Evolutionary conservation across 345 rosid genomes (phyloP), one percentile per base, ranked within the genome.

Genomic region (Eucalyptus sideroxylon): DNA sequence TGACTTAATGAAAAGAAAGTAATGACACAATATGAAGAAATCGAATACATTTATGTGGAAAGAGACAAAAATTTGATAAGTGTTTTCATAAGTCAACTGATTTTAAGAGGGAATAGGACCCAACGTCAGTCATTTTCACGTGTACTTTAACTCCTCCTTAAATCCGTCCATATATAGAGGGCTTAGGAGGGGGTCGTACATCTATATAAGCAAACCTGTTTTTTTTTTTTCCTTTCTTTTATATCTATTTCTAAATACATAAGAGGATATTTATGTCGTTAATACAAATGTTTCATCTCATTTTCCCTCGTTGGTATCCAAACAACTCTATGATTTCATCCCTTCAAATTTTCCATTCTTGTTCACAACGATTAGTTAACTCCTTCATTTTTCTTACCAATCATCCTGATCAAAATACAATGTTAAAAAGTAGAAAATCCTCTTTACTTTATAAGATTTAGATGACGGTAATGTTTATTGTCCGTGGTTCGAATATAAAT

Each of bases 401-500:
- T 65, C 21, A 15, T n/a, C 37, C 6, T 31, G 9, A 15, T 30
- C 37, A 15, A 65, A 65, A 65, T 65, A 4, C 9, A n/a, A 15
- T 0, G 31, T 14, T 30, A 30, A 65, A 65, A 65, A 14, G 17
- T 30, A 14, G 37, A 16, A n/a, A n/a, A 65, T 65, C 19, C 72
- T n/a, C 9, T 62, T 62, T 27, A 31, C 30, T 24, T 15, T n/a
- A 30, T 62, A 62, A 62, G 59, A n/a, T 16, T 65, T 65, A n/a
- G 17, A 16, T 7, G 19, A 65, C 0, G 3, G 19, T 15, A 7
- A 7, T 15, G 72, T 13, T 7, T 0, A n/a, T 65, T 1, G 6
- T 65, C 37, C 67, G 12, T 24, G 62, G 62, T 56, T 56, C 1
- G 62, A 56, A 9, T 56, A 56, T 56, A 56, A 56, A 9, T 56